Base-by-base conservation (phyloP, 257 asterid genomes). In the Nicotiana paniculata region DNA sequence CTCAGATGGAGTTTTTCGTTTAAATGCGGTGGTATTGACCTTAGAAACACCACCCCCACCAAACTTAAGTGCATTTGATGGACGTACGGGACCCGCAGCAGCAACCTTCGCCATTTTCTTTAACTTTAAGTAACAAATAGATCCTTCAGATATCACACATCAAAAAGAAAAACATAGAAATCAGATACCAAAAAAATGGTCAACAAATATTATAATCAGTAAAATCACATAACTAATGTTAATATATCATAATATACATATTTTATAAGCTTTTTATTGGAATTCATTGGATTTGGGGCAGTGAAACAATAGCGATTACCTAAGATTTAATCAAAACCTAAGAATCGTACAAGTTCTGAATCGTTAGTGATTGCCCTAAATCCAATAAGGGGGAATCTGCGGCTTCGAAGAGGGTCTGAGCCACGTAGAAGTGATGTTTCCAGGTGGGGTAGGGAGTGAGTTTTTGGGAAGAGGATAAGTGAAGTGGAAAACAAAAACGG, bases 1-100 rank as follows among this genome's bases (percentile, higher is more conserved):
- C 86, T 95, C 94, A 9, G 98, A 90, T 0, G 98, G 99, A 39
- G 97, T 95, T 89, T 95, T 93, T 81, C 98, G 89, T 86, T 93
- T 95, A 90, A 88, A 63, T 54, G 83, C 84, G 83, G 91, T 58
- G 77, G 90, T 33, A 30, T 90, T 59, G 67, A 85, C 83, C 90
- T 86, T 89, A 18, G 91, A 81, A 82, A 75, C 86, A 13, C 92
- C 90, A 28, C 88, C 62, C 9, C 79, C 87, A 39, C 95, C 95
- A 39, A 86, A 86, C 51, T 89, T 90, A 79, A 90, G 85, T 72
- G 89, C 80, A 78, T 81, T 91, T 2, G 91, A 80, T 81, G 89
- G 86, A 46, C 90, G 92, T 82, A 90, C 82, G 21, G 90, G 88
- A 79, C 88, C 90, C 37, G 89, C 89, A 17, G 88, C 86, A 75